Conservation (phyloP, 2,329 filamentous ascomycete species). For the Aaosphaeria arxii region DNA sequence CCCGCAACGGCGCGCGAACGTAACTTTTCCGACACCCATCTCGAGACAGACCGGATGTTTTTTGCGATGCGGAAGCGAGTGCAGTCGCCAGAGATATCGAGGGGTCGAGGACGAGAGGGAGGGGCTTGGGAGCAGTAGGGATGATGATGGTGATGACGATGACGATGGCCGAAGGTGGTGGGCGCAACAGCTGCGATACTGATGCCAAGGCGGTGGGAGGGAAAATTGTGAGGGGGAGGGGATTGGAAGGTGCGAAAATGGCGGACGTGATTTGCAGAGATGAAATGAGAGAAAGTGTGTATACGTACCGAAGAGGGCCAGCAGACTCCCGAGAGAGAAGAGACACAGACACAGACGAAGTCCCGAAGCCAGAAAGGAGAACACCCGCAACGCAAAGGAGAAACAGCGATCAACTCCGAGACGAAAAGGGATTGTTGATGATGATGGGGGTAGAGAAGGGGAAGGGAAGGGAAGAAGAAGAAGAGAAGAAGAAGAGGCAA, state of each 20-base stretch:
- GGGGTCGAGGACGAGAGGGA: too few relatives aligned
- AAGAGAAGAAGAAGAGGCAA: too few relatives aligned
- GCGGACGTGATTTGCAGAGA: conserved; percentile 4
- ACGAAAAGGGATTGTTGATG: conserved; percentile 12
- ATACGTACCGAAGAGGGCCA: conserved; percentile 16
- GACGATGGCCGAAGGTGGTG: background rate
- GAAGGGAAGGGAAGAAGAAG: conserved; percentile 3
- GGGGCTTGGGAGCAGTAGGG: too few relatives aligned
- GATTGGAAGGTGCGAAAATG: background rate
- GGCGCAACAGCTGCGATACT: background rate
- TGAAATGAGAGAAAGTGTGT: conserved; percentile 15
- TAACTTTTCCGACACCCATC: too few relatives aligned
- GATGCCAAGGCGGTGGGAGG: background rate
- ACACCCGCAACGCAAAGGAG: conserved; percentile 35
- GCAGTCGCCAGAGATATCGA: too few relatives aligned
- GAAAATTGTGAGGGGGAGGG: too few relatives aligned
- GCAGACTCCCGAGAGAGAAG: conserved; percentile 13
- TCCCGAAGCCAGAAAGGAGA: conserved; percentile 17
- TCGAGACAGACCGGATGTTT: too few relatives aligned
- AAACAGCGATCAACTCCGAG: conserved; percentile 10
- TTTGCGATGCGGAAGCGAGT: too few relatives aligned
- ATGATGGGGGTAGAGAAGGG: conserved; percentile 3
- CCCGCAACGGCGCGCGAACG: too few relatives aligned
- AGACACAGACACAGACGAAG: conserved; percentile 8
- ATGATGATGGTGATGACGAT: background rate